Evolutionary conservation across 305 asterid genomes (phyloP).

Genomic region (Fraxinus xanthoxyloides): DNA sequence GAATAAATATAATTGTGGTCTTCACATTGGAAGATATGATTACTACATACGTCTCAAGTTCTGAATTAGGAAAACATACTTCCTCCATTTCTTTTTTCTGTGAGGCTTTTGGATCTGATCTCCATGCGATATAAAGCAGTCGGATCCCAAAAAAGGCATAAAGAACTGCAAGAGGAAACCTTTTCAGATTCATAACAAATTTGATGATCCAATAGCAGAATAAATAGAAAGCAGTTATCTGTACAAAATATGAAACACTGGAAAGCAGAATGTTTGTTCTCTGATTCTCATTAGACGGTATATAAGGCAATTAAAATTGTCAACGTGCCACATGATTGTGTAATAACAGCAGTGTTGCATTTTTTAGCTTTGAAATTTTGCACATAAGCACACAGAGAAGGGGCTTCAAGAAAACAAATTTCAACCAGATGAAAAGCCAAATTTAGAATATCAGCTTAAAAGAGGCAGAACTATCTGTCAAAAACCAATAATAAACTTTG

Average conservation of each 20-base stretch:
- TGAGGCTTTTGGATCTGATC: constrained; percentile 77
- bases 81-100: constrained; percentile 90
- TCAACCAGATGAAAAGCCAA: neutral
- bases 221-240: neutral
- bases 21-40: neutral
- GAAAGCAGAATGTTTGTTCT: constrained; percentile 2
- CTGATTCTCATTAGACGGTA: neutral
- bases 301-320: neutral
- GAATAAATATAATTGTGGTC: neutral
- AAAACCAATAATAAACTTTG: neutral
- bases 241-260: neutral
- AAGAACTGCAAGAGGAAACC: constrained; percentile 64
- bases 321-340: neutral
- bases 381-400: neutral
- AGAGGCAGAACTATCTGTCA: neutral
- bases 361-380: neutral
- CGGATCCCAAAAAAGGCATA: constrained; percentile 91
- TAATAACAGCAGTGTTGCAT: neutral
- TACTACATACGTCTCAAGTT: neutral
- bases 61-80: constrained; percentile 36
- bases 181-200: constrained; percentile 22
- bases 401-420: neutral
- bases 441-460: neutral
- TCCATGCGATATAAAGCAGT: constrained; percentile 88
- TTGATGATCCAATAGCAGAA: neutral